Evolutionary conservation across 2,329 filamentous ascomycete species (phyloP).

Genomic region (Sclerotinia sclerotiorum): DNA sequence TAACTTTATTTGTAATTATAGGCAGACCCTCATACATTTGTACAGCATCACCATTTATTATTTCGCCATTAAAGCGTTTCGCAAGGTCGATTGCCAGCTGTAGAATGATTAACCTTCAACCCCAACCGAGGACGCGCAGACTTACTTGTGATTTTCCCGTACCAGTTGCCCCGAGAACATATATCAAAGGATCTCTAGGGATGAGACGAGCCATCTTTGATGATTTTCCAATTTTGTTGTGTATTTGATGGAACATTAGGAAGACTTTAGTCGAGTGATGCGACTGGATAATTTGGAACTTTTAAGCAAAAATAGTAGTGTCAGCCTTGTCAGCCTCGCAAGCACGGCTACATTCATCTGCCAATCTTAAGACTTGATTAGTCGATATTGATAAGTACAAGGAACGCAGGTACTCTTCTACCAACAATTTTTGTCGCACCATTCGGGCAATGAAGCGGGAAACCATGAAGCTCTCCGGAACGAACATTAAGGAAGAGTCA

Average conservation of each 20-base stretch:
- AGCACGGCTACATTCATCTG: not conserved
- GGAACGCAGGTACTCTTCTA: not conserved
- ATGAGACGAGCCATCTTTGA: conserved; percentile 36
- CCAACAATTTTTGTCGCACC: no score
- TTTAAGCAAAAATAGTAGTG: not conserved
- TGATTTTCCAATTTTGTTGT: conserved; percentile 24
- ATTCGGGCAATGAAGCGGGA: no score
- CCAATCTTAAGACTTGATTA: not conserved
- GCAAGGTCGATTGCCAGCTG: conserved; percentile 77
- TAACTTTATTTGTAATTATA: conserved; percentile 94
- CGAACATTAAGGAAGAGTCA: no score
- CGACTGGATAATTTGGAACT: not conserved
- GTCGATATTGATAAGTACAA: not conserved
- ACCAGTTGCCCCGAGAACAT: conserved; percentile 85
- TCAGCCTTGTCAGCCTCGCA: conserved; percentile 8
- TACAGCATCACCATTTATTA: conserved; percentile 98
- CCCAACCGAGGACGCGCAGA: not conserved
- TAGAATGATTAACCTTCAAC: conserved; percentile 23
- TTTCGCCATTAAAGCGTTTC: conserved; percentile 78
- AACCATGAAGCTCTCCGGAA: no score
- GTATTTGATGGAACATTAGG: conserved; percentile 29
- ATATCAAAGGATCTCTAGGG: conserved; percentile 64
- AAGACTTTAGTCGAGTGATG: not conserved
- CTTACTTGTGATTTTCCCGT: conserved; percentile 87
- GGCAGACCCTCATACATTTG: conserved; percentile 91